Percentiles rank a stretch among this genome's conserved stretches.
Conservation (phyloP, 108 stramenopile genomes). For the Nitzschia sp. region DNA sequence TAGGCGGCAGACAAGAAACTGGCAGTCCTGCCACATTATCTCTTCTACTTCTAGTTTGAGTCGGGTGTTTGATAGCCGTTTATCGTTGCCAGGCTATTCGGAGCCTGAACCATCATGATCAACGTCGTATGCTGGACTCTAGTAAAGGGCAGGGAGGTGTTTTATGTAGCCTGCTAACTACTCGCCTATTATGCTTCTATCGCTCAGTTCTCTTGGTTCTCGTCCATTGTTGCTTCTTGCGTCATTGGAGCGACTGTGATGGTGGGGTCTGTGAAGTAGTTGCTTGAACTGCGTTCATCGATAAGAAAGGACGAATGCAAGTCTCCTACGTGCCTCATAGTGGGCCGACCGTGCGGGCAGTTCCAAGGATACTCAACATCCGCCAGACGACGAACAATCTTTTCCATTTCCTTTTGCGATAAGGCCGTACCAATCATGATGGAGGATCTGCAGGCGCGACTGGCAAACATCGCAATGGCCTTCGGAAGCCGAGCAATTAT, state of each 20-base stretch:
- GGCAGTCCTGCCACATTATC: too few relatives aligned
- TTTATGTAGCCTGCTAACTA: too few relatives aligned
- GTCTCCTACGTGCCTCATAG: conserved; percentile 84
- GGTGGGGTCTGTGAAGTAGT: conserved; percentile 49
- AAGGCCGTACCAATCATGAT: conserved; percentile 97
- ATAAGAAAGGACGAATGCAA: conserved; percentile 42
- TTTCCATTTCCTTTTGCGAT: conserved; percentile 79
- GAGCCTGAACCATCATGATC: too few relatives aligned
- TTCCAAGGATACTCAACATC: conserved; percentile 94
- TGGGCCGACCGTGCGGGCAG: conserved; percentile 89
- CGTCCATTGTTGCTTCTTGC: conserved; percentile 11
- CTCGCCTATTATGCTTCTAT: too few relatives aligned
- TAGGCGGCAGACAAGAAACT: conserved; percentile 44
- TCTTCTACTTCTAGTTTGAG: too few relatives aligned
- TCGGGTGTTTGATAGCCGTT: too few relatives aligned
- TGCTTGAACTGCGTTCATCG: conserved; percentile 52
- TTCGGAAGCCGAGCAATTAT: conserved; percentile 87
- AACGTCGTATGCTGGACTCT: too few relatives aligned
- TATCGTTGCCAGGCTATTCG: too few relatives aligned
- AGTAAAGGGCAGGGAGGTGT: too few relatives aligned
- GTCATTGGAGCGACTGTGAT: conserved; percentile 30
- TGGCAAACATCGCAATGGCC: conserved; percentile 96
- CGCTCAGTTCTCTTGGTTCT: neutral
- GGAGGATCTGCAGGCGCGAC: conserved; percentile 87
- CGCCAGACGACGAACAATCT: conserved; percentile 78